phyloP scores from a whole-genome alignment of 2,329 filamentous ascomycete genomes.

The Xylogone sp. region DNA sequence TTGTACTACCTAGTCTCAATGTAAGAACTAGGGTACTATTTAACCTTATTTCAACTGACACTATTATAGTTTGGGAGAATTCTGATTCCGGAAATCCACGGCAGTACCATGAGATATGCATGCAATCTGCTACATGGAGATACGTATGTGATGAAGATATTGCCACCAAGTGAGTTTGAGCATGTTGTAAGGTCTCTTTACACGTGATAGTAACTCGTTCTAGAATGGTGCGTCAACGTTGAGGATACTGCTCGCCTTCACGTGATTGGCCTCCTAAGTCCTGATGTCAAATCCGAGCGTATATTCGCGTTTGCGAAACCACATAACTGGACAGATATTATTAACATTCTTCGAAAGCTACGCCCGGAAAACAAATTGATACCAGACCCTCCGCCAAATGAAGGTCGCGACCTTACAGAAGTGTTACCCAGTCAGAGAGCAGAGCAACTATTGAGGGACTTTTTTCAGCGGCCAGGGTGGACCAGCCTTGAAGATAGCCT shows the following conservation, averaged over 20 bases:
- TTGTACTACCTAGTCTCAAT: background rate
- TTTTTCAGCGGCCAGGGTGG: constrained; percentile 14
- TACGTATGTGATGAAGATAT: too few relatives aligned
- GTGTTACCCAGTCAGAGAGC: constrained; percentile 14
- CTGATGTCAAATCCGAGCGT: constrained; percentile 21
- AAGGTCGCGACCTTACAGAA: constrained; percentile 13
- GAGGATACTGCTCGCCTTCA: constrained; percentile 27
- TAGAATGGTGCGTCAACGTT: constrained; percentile 15
- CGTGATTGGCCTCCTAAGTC: constrained; percentile 24
- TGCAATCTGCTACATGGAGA: too few relatives aligned
- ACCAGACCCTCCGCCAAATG: constrained; percentile 15
- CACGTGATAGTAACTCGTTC: too few relatives aligned
- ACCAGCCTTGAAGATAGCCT: constrained; percentile 12
- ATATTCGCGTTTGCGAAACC: constrained; percentile 23
- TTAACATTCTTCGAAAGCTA: constrained; percentile 20
- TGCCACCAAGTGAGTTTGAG: too few relatives aligned
- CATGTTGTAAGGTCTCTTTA: too few relatives aligned
- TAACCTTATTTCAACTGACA: background rate
- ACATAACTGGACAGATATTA: constrained; percentile 22
- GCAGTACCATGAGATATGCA: background rate
- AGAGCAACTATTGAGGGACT: constrained; percentile 14
- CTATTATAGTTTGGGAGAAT: background rate
- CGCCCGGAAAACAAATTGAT: constrained; percentile 19
- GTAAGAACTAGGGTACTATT: constrained; percentile 6
- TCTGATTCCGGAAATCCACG: background rate